Evolutionary conservation across 495 filamentous ascomycete species (phyloP).

Genomic region (Aspergillus egyptiacus): DNA sequence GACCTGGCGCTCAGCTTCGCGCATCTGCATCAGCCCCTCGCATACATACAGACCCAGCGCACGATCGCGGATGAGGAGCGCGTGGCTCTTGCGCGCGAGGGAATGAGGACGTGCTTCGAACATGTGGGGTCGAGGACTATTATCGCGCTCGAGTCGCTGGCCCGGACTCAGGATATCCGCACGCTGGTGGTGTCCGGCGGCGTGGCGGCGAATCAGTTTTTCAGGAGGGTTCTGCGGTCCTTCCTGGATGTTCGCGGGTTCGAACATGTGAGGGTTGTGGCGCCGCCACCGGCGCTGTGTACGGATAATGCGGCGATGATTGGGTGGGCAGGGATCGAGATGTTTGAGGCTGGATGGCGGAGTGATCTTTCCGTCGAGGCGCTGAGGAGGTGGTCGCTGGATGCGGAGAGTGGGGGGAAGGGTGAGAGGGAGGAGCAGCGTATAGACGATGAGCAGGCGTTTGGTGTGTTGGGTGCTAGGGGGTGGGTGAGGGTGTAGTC

Average conservation of each 20-base stretch:
- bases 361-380: constrained; percentile 54
- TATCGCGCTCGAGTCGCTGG: constrained; percentile 51
- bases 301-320: constrained; percentile 99
- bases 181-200: constrained; percentile 83
- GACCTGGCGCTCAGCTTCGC: constrained; percentile 59
- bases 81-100: constrained; percentile 56
- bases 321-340: constrained; percentile 88
- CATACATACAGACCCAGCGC: constrained; percentile 22
- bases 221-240: constrained; percentile 59
- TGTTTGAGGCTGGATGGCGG: constrained; percentile 74
- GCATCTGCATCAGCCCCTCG: constrained; percentile 40
- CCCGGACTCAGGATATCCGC: constrained; percentile 22
- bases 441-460: no score
- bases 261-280: constrained; percentile 53
- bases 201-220: constrained; percentile 76
- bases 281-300: constrained; percentile 70
- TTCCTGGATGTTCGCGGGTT: constrained; percentile 61
- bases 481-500: constrained; percentile 26
- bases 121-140: constrained; percentile 71
- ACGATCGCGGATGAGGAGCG: constrained; percentile 46
- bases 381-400: constrained; percentile 73
- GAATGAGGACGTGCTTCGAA: constrained; percentile 80
- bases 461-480: constrained; percentile 40
- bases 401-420: constrained; percentile 50
- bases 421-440: no score